Evolutionary conservation across 108 stramenopile genomes (phyloP).

Genomic region (Nitzschia sp.): DNA sequence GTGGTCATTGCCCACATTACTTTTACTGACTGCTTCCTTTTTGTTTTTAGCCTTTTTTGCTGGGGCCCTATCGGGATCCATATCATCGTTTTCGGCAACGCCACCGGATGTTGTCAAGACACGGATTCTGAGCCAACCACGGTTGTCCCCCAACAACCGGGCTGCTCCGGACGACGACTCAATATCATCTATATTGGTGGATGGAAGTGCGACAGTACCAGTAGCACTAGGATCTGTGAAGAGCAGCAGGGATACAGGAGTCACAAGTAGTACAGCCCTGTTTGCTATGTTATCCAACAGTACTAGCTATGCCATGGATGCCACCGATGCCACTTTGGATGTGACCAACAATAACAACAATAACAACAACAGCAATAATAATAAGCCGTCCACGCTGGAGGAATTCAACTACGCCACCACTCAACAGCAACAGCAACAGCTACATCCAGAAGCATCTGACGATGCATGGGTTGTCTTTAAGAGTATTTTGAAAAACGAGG

Average conservation of each 20-base stretch:
- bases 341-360: neutral
- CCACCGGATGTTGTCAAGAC: constrained; percentile 65
- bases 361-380: neutral
- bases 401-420: neutral
- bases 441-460: neutral
- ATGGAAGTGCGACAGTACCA: neutral
- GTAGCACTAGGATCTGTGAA: neutral
- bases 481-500: constrained; percentile 37
- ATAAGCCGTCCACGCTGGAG: too few relatives aligned
- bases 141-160: neutral
- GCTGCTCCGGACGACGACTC: neutral
- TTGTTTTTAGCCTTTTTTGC: constrained; percentile 28
- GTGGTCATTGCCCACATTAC: neutral
- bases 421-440: neutral
- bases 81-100: constrained; percentile 47
- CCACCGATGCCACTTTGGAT: neutral
- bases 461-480: neutral
- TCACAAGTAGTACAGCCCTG: neutral
- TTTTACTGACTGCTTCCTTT: neutral
- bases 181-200: too few relatives aligned
- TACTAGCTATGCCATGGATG: neutral
- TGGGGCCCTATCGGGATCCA: constrained; percentile 46
- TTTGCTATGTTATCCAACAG: neutral
- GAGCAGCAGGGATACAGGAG: too few relatives aligned
- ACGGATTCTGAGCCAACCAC: constrained; percentile 19